Base-by-base conservation (phyloP, 2,329 filamentous ascomycete genomes). In the Nigrospora oryzae region DNA sequence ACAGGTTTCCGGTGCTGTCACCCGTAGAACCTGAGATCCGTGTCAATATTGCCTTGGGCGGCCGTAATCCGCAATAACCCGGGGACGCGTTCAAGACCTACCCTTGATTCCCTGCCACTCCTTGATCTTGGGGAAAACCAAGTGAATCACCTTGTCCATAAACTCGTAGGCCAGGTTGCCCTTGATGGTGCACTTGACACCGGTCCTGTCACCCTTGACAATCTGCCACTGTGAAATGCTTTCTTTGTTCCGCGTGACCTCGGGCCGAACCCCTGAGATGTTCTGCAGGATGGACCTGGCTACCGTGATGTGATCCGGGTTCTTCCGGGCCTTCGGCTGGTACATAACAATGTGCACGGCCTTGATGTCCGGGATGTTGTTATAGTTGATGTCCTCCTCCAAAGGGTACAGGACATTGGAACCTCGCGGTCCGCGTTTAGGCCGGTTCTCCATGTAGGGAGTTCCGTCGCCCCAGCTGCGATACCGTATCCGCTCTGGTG, bases 71-170 rank as follows among this genome's bases (percentile, higher is more conserved):
- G 5, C 23, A 6, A 7, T 28, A 28, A 10, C 23, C 5, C 23
- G 23, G 23, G 23, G 23, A 4, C 5, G 5, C 10, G 5, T 7
- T 7, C 23, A 28, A 7, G 17, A 36, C 56, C 58, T 63, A 47
- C 65, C 73, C 53, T 67, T 60, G 45, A 81, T 58, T 16, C 93
- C 93, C 45, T 79, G 80, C 86, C 89, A 98, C 56, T 98, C 93
- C 74, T 97, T 98, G 67, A 98, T 94, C 60, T 83, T 86, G 35
- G 93, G 93, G 61, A 97, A 75, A 6, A 98, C 90, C 10, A 97
- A 73, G 61, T 95, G 89, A 45, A 97, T 74, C 54, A 89, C 73
- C 70, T 95, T 95, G 58, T 91, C 86, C 38, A 98, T 62, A 63
- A 98, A 96, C 63, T 96, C 84, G 51, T 88, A 86, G 57, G 94